Conservation (phyloP, 345 rosid species). For the Populus nigra region DNA sequence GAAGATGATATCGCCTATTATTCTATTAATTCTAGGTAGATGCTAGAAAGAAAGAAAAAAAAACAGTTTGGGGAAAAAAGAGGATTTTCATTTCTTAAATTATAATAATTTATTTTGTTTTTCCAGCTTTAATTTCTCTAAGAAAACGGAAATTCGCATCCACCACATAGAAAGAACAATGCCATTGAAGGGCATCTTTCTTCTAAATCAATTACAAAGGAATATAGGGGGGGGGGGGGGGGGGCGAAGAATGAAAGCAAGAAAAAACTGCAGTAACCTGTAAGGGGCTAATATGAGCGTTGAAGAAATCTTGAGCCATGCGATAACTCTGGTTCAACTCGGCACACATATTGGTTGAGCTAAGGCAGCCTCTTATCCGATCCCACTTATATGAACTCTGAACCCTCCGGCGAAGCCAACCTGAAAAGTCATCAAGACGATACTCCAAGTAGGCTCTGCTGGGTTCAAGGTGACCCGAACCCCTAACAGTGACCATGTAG, state of each 20-base stretch:
- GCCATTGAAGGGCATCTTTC: not conserved
- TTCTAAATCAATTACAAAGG: not conserved
- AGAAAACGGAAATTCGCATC: not conserved
- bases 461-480: constrained; percentile 76
- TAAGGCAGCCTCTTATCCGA: constrained; percentile 61
- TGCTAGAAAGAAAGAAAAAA: not conserved
- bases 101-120: too few species aligned
- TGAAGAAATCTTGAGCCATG: constrained; percentile 88
- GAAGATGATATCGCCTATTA: not conserved
- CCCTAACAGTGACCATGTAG: constrained; percentile 69
- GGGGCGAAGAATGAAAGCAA: not conserved
- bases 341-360: constrained; percentile 56
- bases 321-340: constrained; percentile 74
- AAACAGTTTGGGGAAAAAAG: too few species aligned
- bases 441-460: constrained; percentile 80
- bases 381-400: constrained; percentile 79
- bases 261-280: constrained; percentile 45
- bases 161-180: not conserved
- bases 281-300: constrained; percentile 65
- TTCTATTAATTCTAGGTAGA: not conserved
- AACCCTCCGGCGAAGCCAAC: constrained; percentile 73
- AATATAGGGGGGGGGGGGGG: too few species aligned
- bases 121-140: not conserved
- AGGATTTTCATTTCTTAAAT: not conserved
- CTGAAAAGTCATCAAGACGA: constrained; percentile 66